Conservation (phyloP, 1,284 basidiomycete species). For the Amylostereum chailletii region DNA sequence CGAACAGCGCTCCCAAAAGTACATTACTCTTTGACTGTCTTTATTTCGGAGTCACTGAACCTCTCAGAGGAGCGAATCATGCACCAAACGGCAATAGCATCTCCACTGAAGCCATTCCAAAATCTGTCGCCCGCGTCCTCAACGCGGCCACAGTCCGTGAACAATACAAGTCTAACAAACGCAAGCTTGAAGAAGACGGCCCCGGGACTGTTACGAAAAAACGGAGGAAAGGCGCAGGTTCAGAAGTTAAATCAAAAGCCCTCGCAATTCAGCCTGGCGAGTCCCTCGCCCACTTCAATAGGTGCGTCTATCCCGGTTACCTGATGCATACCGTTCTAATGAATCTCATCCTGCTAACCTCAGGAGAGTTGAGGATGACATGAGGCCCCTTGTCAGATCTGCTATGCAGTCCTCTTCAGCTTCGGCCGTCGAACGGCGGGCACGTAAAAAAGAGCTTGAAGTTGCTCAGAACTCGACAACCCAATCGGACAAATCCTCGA, state of each 20-base stretch:
- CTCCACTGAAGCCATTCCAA: slow-evolving; percentile 51
- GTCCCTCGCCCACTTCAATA: slow-evolving; percentile 65
- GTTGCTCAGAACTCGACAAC: slow-evolving; percentile 18
- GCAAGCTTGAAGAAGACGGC: slow-evolving; percentile 23
- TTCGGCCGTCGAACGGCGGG: slow-evolving; percentile 38
- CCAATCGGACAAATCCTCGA: slow-evolving; percentile 10
- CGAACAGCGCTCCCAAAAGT: slow-evolving; percentile 30
- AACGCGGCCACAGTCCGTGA: slow-evolving; percentile 51
- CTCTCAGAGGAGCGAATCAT: slow-evolving; percentile 33
- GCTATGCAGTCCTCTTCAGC: slow-evolving; percentile 45
- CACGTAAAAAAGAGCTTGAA: slow-evolving; percentile 32
- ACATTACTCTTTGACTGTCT: slow-evolving; percentile 10
- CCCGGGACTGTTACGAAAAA: slow-evolving; percentile 13
- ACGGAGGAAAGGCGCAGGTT: slow-evolving; percentile 12
- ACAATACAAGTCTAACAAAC: slow-evolving; percentile 35
- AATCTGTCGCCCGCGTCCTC: slow-evolving; percentile 52
- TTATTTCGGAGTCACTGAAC: neutral
- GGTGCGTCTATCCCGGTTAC: slow-evolving; percentile 33
- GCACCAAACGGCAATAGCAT: slow-evolving; percentile 16
- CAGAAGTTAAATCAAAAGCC: slow-evolving; percentile 5
- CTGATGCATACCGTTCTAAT: neutral
- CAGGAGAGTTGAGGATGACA: slow-evolving; percentile 64
- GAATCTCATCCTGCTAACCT: slow-evolving; percentile 1
- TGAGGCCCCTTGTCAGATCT: slow-evolving; percentile 52
- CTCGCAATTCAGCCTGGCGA: slow-evolving; percentile 57